Evolutionary conservation across 1,139 yeast genomes (phyloP).

Genomic region (Geotrichum aggregatum): DNA sequence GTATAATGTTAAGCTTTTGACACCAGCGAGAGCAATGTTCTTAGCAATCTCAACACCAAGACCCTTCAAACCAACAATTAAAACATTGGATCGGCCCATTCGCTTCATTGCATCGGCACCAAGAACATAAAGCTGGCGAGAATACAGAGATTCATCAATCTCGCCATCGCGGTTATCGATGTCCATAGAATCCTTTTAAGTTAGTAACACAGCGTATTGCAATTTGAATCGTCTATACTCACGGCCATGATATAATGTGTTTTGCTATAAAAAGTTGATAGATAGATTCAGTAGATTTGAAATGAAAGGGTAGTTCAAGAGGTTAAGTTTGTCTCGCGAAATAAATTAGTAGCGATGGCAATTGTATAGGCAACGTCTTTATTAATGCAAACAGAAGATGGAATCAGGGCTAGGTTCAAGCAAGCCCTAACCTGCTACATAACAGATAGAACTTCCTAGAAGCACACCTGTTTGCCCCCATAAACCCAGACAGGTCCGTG

Average conservation of each 20-base stretch:
- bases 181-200: constrained; percentile 20
- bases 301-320: neutral
- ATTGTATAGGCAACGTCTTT: neutral
- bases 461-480: too few species aligned
- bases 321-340: neutral
- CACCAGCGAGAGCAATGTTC: constrained; percentile 95
- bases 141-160: constrained; percentile 23
- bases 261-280: neutral
- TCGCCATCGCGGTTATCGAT: constrained; percentile 21
- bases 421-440: neutral
- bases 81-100: constrained; percentile 88
- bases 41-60: constrained; percentile 94
- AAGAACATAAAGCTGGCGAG: constrained; percentile 52
- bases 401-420: neutral
- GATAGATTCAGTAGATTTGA: neutral
- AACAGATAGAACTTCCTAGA: too few species aligned
- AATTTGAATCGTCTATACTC: constrained; percentile 6
- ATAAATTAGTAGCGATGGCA: neutral
- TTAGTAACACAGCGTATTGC: neutral
- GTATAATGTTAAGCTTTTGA: constrained; percentile 80
- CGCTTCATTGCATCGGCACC: constrained; percentile 97
- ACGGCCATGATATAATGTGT: constrained; percentile 8
- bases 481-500: too few species aligned
- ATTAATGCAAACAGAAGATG: neutral
- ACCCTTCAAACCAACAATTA: constrained; percentile 83